Evolutionary conservation across 208 protist species (phyloP), one percentile per base, ranked within the genome.

Genomic region (Crithidia brevicula): DNA sequence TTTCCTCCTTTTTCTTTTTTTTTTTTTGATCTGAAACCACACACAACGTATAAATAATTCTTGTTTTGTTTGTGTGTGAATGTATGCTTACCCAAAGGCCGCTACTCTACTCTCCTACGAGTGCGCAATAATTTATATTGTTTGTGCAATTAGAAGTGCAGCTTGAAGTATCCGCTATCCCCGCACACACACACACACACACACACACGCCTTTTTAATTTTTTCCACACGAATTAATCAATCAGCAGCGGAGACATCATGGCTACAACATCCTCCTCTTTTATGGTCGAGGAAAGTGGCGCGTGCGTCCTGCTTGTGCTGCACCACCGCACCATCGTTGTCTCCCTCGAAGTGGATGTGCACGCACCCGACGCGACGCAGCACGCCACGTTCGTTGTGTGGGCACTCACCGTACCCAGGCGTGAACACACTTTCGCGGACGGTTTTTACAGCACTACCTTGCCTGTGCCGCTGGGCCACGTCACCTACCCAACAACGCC

Each of bases 391-490:
- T 58, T 63, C 15, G 52, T 69, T 4, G 45, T 83, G 25, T 78
- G 72, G 77, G 77, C 72, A 13, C 51, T 56, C n/a, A 62, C 59
- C 11, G 38, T 67, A 1, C 67, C 77, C 22, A 23, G 38, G 50
- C 66, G 16, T 11, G 43, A 27, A n/a, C 60, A 50, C 33, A 60
- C 53, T 23, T 69, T 77, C 30, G 77, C 72, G 2, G 77, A 83
- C 45, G 56, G 43, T 28, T 4, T 61, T 15, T 83, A 80, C 67
- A 28, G 49, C 20, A 63, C 23, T 4, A 42, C 58, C 16, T 4
- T 25, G 18, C 72, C 77, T 10, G 50, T 82, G 25, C 62, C 72
- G 9, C 58, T 81, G 1, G 65, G 56, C 34, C 53, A 38, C 52
- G 45, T 73, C 10, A 23, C 28, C 18, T 30, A 18, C n/a, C 16